A percentile compares a stretch with the other conserved stretches of the same genome.
phyloP scores from a whole-genome alignment of 2,329 filamentous ascomycete genomes.

The Neofusicoccum cordaticola region DNA sequence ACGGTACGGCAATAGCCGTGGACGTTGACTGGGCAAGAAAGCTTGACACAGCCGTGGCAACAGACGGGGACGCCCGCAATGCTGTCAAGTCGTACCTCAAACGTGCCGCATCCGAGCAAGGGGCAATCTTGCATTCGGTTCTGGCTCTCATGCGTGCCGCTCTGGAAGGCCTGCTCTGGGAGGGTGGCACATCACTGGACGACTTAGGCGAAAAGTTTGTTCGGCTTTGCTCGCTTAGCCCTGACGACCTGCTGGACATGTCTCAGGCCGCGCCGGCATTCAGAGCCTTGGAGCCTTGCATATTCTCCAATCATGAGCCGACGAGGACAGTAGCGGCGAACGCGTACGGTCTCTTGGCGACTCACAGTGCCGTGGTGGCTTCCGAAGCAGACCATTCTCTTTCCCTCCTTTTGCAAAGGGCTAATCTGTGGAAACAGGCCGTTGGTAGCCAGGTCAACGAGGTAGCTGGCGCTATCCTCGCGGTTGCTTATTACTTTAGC shows the following conservation, averaged over 20 bases:
- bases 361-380: slow-evolving; percentile 53
- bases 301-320: slow-evolving; percentile 70
- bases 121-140: slow-evolving; percentile 28
- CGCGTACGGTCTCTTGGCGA: slow-evolving; percentile 72
- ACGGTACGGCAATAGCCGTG: slow-evolving; percentile 49
- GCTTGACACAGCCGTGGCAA: slow-evolving; percentile 69
- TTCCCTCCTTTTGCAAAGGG: slow-evolving; percentile 45
- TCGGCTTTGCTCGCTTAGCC: slow-evolving; percentile 54
- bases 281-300: slow-evolving; percentile 55
- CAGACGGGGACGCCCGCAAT: slow-evolving; percentile 63
- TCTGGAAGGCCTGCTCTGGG: slow-evolving; percentile 44
- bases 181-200: slow-evolving; percentile 40
- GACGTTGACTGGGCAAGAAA: slow-evolving; percentile 83
- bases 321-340: slow-evolving; percentile 66
- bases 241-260: slow-evolving; percentile 44
- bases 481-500: slow-evolving; percentile 58
- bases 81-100: slow-evolving; percentile 54
- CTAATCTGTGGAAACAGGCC: slow-evolving; percentile 55
- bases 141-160: slow-evolving; percentile 43
- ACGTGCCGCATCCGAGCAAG: slow-evolving; percentile 13
- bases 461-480: slow-evolving; percentile 60
- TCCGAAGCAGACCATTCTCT: slow-evolving; percentile 45
- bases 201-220: slow-evolving; percentile 51
- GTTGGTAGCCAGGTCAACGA: slow-evolving; percentile 59
- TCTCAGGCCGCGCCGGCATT: slow-evolving; percentile 33